Conservation (phyloP, 2,329 filamentous ascomycete species). For the Trichoderma simmonsii region DNA sequence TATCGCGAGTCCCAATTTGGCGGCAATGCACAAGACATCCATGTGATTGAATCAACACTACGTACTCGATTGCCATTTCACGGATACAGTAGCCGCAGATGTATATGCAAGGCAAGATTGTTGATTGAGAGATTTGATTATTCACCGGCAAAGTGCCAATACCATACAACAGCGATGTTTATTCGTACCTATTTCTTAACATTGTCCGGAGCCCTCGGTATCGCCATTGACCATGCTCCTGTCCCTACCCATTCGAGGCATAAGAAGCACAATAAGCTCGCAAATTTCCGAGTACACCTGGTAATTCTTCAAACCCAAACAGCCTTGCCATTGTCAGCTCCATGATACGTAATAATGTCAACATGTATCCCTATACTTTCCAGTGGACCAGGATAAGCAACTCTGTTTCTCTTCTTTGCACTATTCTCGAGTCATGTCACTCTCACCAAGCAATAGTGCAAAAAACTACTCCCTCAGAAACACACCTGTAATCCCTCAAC, state of each 20-base stretch:
- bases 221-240: not conserved
- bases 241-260: not conserved
- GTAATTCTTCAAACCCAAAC: not conserved
- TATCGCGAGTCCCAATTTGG: not conserved
- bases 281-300: not conserved
- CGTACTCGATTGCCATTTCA: too few relatives aligned
- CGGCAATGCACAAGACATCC: not conserved
- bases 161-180: not conserved
- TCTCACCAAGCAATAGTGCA: not conserved
- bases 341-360: too few relatives aligned
- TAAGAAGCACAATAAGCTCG: not conserved
- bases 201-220: not conserved
- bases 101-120: not conserved
- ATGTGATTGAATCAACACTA: too few relatives aligned
- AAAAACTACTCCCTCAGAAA: not conserved
- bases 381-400: not conserved
- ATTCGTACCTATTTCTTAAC: not conserved
- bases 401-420: not conserved
- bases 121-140: not conserved
- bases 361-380: not conserved
- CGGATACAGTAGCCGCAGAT: not conserved
- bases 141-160: not conserved
- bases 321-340: not conserved
- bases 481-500: not conserved
- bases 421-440: not conserved